phyloP scores from a whole-genome alignment of 352 stramenopile species.

The Bremia lactucae region DNA sequence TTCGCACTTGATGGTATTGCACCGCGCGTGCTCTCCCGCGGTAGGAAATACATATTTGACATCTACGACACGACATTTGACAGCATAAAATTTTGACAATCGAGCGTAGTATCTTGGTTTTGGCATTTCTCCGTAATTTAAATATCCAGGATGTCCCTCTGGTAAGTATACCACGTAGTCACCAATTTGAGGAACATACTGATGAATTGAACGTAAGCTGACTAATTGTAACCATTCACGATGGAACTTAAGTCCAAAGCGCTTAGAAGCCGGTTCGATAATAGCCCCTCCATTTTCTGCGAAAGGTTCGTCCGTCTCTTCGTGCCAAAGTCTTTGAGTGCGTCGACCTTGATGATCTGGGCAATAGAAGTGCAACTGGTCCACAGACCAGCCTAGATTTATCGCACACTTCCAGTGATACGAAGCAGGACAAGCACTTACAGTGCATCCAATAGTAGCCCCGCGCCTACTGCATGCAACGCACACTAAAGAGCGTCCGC shows the following conservation, averaged over 20 bases:
- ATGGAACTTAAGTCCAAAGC: slow-evolving; percentile 60
- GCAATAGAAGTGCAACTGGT: slow-evolving; percentile 80
- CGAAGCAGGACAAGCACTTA: slow-evolving; percentile 48
- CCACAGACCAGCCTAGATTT: slow-evolving; percentile 49
- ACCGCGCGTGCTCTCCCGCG: slow-evolving; percentile 41
- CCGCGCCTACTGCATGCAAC: slow-evolving; percentile 59
- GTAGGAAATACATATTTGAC: slow-evolving; percentile 71
- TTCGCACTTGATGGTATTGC: slow-evolving; percentile 61
- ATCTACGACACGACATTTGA: slow-evolving; percentile 68
- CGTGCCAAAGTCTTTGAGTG: slow-evolving; percentile 15
- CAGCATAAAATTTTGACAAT: slow-evolving; percentile 45
- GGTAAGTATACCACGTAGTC: slow-evolving; percentile 80
- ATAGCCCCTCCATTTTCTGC: slow-evolving; percentile 23
- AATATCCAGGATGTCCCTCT: slow-evolving; percentile 53
- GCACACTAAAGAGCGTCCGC: slow-evolving; percentile 54
- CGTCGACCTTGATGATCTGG: slow-evolving; percentile 37
- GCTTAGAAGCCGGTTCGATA: slow-evolving; percentile 37
- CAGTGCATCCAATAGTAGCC: slow-evolving; percentile 67
- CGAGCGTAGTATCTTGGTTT: slow-evolving; percentile 38
- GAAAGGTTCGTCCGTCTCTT: slow-evolving; percentile 3
- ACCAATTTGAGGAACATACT: slow-evolving; percentile 72
- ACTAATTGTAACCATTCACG: slow-evolving; percentile 69
- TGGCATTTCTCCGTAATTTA: slow-evolving; percentile 23
- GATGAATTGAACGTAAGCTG: slow-evolving; percentile 35
- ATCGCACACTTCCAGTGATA: slow-evolving; percentile 83